A percentile compares a stretch with the other conserved stretches of the same genome.
Evolutionary conservation across 2,329 filamentous ascomycete species (phyloP).

Genomic region (Fulvia fulva): DNA sequence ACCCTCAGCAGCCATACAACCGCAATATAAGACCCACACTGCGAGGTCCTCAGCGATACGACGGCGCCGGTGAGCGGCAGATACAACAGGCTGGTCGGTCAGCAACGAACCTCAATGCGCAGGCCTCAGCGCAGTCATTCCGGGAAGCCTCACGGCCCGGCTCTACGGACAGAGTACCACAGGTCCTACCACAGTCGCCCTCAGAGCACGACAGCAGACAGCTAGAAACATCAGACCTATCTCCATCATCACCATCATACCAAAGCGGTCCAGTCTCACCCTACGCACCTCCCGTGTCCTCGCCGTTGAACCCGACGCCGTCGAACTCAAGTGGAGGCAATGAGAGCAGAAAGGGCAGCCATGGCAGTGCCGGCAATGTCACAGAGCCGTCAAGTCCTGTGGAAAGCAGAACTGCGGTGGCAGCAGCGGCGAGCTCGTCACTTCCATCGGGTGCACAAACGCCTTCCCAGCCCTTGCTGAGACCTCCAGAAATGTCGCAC

Average conservation of each 20-base stretch:
- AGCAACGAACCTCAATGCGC: constrained; percentile 30
- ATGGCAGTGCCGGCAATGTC: constrained; percentile 16
- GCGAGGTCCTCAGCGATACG: constrained; percentile 19
- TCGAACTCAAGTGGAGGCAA: constrained; percentile 15
- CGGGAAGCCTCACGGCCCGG: constrained; percentile 26
- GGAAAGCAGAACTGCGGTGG: neutral
- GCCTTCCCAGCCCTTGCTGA: neutral
- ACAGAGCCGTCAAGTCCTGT: neutral
- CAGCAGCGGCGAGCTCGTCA: neutral
- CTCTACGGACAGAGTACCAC: constrained; percentile 9
- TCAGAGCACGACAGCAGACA: constrained; percentile 2
- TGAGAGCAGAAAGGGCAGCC: constrained; percentile 18
- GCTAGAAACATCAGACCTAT: constrained; percentile 7
- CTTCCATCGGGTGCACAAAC: neutral
- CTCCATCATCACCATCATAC: constrained; percentile 3
- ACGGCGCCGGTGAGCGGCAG: constrained; percentile 23
- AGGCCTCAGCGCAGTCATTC: constrained; percentile 34
- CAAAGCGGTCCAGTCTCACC: constrained; percentile 10
- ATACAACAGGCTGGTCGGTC: constrained; percentile 34
- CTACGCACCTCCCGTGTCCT: constrained; percentile 16
- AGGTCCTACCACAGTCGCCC: neutral
- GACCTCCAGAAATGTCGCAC: constrained; percentile 9
- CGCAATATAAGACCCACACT: constrained; percentile 19
- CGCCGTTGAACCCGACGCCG: constrained; percentile 19
- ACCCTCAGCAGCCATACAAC: constrained; percentile 11